Evolutionary conservation across 768 basidiomycete genomes (phyloP).

Genomic region (Mycena filopes): DNA sequence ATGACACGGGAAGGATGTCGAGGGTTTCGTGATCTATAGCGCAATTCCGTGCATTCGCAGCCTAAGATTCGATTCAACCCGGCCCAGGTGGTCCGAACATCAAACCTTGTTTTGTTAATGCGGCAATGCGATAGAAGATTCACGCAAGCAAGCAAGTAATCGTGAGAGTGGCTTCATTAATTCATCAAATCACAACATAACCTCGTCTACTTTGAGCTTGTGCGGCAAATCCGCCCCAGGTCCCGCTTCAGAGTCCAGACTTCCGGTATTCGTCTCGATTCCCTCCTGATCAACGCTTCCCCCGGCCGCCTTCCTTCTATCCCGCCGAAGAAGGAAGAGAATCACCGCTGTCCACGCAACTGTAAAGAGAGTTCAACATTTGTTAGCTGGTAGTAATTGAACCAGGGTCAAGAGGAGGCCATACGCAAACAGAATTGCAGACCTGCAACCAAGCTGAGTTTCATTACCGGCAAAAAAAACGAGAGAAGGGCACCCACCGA

Average conservation of each 20-base stretch:
- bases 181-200: conserved; percentile 10
- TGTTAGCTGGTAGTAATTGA: conserved; percentile 8
- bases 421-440: conserved; percentile 22
- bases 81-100: no score
- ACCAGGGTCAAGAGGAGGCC: background rate
- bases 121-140: no score
- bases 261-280: conserved; percentile 6
- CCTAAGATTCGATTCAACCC: no score
- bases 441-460: conserved; percentile 5
- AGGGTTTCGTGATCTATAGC: conserved; percentile 5
- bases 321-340: conserved; percentile 27
- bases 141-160: no score
- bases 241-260: conserved; percentile 4
- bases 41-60: conserved; percentile 8
- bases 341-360: conserved; percentile 25
- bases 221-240: background rate
- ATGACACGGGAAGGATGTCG: conserved; percentile 24
- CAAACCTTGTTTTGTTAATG: no score
- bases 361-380: conserved; percentile 6
- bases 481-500: conserved; percentile 1
- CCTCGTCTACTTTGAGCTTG: conserved; percentile 18
- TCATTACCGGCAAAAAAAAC: background rate
- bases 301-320: conserved; percentile 15
- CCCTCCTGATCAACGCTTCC: background rate
- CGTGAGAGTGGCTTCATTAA: background rate